These are phyloP conservation scores for Saccharomycopsis fermentans DNA, from an alignment of 805 yeast genomes.

Conservation along the genomic window DNA sequence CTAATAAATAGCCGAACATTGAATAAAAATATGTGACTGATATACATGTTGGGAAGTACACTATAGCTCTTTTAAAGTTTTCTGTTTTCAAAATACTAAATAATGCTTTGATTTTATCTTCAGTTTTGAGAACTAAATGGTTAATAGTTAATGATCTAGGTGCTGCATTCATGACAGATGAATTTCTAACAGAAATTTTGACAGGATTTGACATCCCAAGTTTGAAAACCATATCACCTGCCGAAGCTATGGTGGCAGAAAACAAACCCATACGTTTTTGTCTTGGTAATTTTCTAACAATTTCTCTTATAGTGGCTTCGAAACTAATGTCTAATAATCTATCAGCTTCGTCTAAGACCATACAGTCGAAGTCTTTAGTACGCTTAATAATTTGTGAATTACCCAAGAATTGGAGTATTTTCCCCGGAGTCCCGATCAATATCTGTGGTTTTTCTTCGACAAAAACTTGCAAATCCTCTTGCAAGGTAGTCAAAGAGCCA, in stretches of 20 bases:
- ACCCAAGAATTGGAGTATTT: conserved; percentile 63
- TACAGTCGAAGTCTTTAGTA: conserved; percentile 54
- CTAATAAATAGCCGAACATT: conserved; percentile 36
- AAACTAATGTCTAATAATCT: conserved; percentile 73
- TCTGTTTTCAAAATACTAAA: conserved; percentile 42
- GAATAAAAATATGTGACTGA: conserved; percentile 70
- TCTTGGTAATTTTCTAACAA: conserved; percentile 65
- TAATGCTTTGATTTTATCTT: conserved; percentile 48
- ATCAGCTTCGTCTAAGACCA: conserved; percentile 91
- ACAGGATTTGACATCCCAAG: conserved; percentile 94
- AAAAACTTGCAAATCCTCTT: conserved; percentile 63
- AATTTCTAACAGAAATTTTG: conserved; percentile 63
- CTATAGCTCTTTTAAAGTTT: conserved; percentile 70
- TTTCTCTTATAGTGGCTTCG: conserved; percentile 53
- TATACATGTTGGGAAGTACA: conserved; percentile 85
- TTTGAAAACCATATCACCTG: conserved; percentile 63
- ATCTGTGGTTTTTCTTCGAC: conserved; percentile 53
- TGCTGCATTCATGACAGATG: conserved; percentile 27
- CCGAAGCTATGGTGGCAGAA: conserved; percentile 84
- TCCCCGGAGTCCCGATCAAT: conserved; percentile 87
- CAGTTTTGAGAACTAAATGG: conserved; percentile 51
- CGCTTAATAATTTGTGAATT: conserved; percentile 35
- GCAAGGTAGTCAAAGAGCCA: conserved; percentile 50
- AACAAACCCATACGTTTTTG: conserved; percentile 91
- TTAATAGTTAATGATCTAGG: conserved; percentile 59